Conservation (phyloP, 2,329 filamentous ascomycete species). For the Fusarium piperis region DNA sequence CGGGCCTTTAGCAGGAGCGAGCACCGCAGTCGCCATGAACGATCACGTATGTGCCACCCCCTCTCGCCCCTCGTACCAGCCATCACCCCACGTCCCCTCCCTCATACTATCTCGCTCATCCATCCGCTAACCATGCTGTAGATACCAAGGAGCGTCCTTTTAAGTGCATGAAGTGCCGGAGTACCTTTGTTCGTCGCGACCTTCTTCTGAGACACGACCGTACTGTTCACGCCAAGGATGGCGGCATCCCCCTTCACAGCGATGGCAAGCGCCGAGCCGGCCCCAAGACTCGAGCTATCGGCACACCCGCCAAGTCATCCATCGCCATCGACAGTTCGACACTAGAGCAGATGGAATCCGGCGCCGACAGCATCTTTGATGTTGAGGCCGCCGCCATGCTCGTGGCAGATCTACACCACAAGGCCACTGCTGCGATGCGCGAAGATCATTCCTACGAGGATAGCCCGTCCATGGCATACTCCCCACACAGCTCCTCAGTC, state of each 20-base stretch:
- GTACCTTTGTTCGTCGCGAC: constrained; percentile 97
- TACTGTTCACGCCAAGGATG: constrained; percentile 98
- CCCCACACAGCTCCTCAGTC: constrained; percentile 74
- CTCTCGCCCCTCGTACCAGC: constrained; percentile 12
- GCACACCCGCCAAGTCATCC: constrained; percentile 77
- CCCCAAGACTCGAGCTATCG: constrained; percentile 72
- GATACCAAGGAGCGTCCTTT: constrained; percentile 99
- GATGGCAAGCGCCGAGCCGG: constrained; percentile 88
- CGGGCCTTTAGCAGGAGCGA: constrained; percentile 97
- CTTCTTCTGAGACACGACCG: constrained; percentile 96
- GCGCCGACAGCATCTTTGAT: constrained; percentile 90
- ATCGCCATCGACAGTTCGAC: constrained; percentile 85
- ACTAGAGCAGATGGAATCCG: constrained; percentile 91
- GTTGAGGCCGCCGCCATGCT: constrained; percentile 98
- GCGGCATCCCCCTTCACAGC: constrained; percentile 90
- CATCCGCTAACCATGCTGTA: constrained; percentile 54
- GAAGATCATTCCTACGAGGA: constrained; percentile 66
- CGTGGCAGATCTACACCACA: constrained; percentile 97
- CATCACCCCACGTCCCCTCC: constrained; percentile 16
- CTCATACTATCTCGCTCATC: constrained; percentile 8
- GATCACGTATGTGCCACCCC: constrained; percentile 83
- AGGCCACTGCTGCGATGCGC: constrained; percentile 79
- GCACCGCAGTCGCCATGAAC: constrained; percentile 95
- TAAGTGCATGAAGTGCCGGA: constrained; percentile 98
- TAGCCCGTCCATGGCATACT: constrained; percentile 73